phyloP scores from a whole-genome alignment of 2,329 filamentous ascomycete species.

The Claviceps capensis region DNA sequence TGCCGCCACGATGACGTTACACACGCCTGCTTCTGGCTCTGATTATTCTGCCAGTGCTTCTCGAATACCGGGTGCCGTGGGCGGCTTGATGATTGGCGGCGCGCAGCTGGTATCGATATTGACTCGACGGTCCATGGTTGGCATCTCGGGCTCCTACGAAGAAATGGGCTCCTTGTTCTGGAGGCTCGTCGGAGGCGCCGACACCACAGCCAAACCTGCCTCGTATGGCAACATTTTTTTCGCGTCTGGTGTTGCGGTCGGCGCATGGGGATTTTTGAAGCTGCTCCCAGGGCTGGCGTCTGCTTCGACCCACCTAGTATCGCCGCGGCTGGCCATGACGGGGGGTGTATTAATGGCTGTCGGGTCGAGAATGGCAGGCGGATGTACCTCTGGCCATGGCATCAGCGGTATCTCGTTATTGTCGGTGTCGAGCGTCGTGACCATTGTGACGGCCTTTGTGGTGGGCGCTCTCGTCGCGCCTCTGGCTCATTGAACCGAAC shows the following conservation, averaged over 20 bases:
- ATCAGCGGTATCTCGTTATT: constrained; percentile 53
- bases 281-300: constrained; percentile 18
- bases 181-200: constrained; percentile 22
- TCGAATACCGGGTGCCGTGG: constrained; percentile 31
- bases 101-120: constrained; percentile 44
- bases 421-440: constrained; percentile 47
- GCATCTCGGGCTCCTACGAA: constrained; percentile 48
- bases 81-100: constrained; percentile 44
- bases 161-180: constrained; percentile 43
- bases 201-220: constrained; percentile 13
- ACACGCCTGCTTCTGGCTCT: constrained; percentile 16
- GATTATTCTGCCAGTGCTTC: constrained; percentile 14
- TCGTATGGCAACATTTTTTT: constrained; percentile 35
- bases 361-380: constrained; percentile 48
- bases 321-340: constrained; percentile 26
- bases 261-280: constrained; percentile 27
- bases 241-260: constrained; percentile 33
- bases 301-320: constrained; percentile 16
- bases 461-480: constrained; percentile 26
- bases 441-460: constrained; percentile 43
- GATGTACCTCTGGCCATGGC: constrained; percentile 56
- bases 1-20: constrained; percentile 20
- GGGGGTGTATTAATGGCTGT: constrained; percentile 46
- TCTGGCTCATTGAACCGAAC: constrained; percentile 12
- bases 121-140: constrained; percentile 39